Evolutionary conservation across 2,329 filamentous ascomycete genomes (phyloP).

Genomic region (Trichoderma guizhouense): DNA sequence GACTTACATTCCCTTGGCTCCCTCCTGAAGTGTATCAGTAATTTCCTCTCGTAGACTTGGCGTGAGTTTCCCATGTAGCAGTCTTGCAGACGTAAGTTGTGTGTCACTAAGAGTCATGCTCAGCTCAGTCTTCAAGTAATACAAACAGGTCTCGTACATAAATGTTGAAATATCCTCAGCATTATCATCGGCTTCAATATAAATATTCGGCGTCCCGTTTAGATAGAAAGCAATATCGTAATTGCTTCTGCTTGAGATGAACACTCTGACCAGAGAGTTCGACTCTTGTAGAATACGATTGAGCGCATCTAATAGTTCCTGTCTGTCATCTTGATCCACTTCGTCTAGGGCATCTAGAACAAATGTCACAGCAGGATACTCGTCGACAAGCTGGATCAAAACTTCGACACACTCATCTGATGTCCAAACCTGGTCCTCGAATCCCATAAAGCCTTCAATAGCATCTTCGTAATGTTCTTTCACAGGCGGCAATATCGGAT

Average conservation of each 20-base stretch:
- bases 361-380: not conserved
- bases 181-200: conserved; percentile 2
- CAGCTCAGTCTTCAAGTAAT: not conserved
- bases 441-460: not conserved
- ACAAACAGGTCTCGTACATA: not conserved
- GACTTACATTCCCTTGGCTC: conserved; percentile 8
- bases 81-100: not conserved
- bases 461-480: not conserved
- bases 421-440: not conserved
- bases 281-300: not conserved
- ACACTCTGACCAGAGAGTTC: not conserved
- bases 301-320: not conserved
- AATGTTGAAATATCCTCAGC: conserved; percentile 11
- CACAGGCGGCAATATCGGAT: not conserved
- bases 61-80: not conserved
- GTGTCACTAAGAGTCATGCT: not conserved
- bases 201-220: not conserved
- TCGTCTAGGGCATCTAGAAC: conserved; percentile 7
- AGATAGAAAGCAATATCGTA: conserved; percentile 5
- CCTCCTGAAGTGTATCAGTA: not conserved
- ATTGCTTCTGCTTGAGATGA: conserved; percentile 5
- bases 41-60: conserved; percentile 1
- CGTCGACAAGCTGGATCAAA: not conserved
- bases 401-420: not conserved
- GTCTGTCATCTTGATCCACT: not conserved